Conservation (phyloP, 441 rosid genomes). For the Populus hybrid region DNA sequence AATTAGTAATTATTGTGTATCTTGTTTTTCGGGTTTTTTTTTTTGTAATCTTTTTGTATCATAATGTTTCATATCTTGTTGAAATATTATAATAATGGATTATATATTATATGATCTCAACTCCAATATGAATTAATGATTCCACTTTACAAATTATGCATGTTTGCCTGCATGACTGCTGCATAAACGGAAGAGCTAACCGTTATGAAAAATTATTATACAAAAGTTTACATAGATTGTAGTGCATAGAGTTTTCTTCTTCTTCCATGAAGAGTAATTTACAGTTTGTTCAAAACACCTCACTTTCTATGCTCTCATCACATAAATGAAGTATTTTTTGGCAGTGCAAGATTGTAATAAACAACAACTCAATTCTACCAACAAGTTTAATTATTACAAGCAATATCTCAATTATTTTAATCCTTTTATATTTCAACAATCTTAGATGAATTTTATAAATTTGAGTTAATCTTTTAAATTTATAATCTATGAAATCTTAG, state of each 20-base stretch:
- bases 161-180: background rate
- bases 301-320: background rate
- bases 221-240: background rate
- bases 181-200: background rate
- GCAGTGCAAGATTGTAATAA: background rate
- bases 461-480: too few species aligned
- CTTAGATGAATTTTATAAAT: too few species aligned
- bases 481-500: too few species aligned
- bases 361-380: background rate
- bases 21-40: too few species aligned
- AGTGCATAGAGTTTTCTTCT: background rate
- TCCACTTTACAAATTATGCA: background rate
- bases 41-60: background rate
- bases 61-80: background rate
- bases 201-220: background rate
- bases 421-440: too few species aligned
- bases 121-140: background rate
- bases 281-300: background rate
- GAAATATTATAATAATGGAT: too few species aligned
- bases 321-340: background rate
- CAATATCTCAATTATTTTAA: background rate
- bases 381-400: background rate
- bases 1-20: background rate
- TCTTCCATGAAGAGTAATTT: background rate
- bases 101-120: background rate